Conservation (phyloP, 2,329 filamentous ascomycete genomes). For the Dactylellina haptotyla region DNA sequence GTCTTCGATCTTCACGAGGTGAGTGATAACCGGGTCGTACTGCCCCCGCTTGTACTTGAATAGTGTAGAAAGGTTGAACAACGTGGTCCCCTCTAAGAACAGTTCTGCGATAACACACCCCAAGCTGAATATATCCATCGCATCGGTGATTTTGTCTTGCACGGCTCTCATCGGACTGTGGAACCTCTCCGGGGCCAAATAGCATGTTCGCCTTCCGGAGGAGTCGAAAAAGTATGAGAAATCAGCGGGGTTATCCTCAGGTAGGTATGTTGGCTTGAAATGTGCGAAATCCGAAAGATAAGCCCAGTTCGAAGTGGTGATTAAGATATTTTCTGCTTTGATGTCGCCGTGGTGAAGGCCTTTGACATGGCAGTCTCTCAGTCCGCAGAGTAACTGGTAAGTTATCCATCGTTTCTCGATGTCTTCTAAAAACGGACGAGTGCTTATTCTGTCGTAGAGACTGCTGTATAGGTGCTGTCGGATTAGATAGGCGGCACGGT, state of each 20-base stretch:
- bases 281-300: conserved; percentile 97
- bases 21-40: conserved; percentile 84
- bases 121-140: conserved; percentile 98
- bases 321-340: conserved; percentile 95
- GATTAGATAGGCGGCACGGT: conserved; percentile 89
- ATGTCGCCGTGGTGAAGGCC: conserved; percentile 97
- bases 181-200: conserved; percentile 93
- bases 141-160: conserved; percentile 78
- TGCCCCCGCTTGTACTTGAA: conserved; percentile 94
- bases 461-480: conserved; percentile 97
- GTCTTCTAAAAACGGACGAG: conserved; percentile 92
- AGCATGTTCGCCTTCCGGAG: conserved; percentile 89
- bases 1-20: conserved; percentile 87
- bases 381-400: conserved; percentile 90
- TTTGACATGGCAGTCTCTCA: conserved; percentile 88
- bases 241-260: conserved; percentile 95
- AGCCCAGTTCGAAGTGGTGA: conserved; percentile 99
- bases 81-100: conserved; percentile 85
- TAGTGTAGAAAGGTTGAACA: conserved; percentile 96
- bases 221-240: conserved; percentile 99
- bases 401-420: conserved; percentile 99
- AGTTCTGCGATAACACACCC: conserved; percentile 97
- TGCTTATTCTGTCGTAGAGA: conserved; percentile 95
- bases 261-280: conserved; percentile 92
- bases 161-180: conserved; percentile 73